These are phyloP conservation scores for Phyllostachys edulis DNA, from an alignment of 176 grass and related monocot genomes.

Conservation along the genomic window DNA sequence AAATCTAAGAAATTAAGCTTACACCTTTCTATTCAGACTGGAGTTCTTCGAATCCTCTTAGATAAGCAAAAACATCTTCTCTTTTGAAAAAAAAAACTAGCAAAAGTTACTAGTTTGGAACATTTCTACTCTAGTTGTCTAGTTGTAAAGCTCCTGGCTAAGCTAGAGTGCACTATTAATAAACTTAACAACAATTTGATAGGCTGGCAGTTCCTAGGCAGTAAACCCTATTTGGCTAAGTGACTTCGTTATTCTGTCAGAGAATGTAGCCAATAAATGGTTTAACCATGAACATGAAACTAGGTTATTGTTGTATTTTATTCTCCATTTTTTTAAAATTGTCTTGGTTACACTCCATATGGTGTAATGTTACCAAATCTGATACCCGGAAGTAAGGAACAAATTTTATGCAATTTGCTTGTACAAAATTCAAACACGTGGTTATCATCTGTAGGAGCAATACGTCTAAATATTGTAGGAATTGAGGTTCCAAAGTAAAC, in stretches of 20 bases:
- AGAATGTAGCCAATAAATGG: background rate
- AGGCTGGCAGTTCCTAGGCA: background rate
- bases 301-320: too few relatives aligned
- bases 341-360: background rate
- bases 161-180: background rate
- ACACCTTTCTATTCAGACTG: too few relatives aligned
- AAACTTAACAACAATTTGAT: background rate
- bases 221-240: background rate
- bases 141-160: background rate
- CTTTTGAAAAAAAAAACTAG: background rate
- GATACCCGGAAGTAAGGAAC: slow-evolving; percentile 3
- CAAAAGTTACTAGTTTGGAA: background rate
- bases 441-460: background rate
- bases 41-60: background rate
- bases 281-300: slow-evolving; percentile 2
- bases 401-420: background rate
- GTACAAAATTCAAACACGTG: background rate
- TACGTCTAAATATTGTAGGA: slow-evolving; percentile 88
- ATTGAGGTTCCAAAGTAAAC: slow-evolving; percentile 88
- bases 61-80: background rate
- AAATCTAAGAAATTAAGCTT: background rate
- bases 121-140: background rate
- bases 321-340: background rate
- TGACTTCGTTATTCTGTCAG: background rate
- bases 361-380: background rate